Base-by-base conservation (phyloP, 768 basidiomycete species). In the Fistulinella prunicolor region DNA sequence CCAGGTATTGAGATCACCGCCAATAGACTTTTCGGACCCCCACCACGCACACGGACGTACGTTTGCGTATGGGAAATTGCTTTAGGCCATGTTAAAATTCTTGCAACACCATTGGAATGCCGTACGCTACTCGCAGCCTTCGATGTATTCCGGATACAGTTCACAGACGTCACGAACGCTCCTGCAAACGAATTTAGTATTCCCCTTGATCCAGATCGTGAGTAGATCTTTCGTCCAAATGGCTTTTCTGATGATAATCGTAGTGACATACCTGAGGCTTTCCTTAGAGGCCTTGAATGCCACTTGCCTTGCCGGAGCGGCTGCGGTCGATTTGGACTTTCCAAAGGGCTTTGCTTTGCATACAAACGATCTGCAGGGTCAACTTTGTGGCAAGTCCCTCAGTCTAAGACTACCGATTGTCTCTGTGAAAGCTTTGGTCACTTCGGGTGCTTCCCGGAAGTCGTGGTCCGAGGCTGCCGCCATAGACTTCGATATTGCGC, bases 1-100 rank as follows among this genome's bases (percentile, higher is more conserved):
- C 20, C 21, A 88, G 90, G 87, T 10, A 65, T 94, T 55, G 80
- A 89, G 51, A 80, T 98, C 40, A 80, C 82, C 13, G 85, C 89
- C 2, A 80, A 96, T 61, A 82, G 94, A 21, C 70, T 98, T 10
- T 95, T 96, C 60, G 95, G 95, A 8, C 89, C 90, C 12, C 81
- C 83, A 49, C 95, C 95, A 7, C 78, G 80, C 3, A 89, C 88
- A 0, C 69, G 87, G 2, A 85, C 92, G 1, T 98, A 98, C 60
- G 72, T 95, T 6, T 97, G 94, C 62, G 78, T 96, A 13, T 98
- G 95, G 95, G 92, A 95, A 59, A 79, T 94, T 38, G 70, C 70
- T n/a, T 29, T 93, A 16, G 91, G 91, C 6, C 62, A 73, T 28
- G 61, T 89, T 39, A 83, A 81, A 57, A 75, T 75, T 0, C 59